Percentiles rank a stretch among this genome's conserved stretches.
phyloP scores from a whole-genome alignment of 164 flowering plant species.

The grape (Vitis vinifera) region DNA sequence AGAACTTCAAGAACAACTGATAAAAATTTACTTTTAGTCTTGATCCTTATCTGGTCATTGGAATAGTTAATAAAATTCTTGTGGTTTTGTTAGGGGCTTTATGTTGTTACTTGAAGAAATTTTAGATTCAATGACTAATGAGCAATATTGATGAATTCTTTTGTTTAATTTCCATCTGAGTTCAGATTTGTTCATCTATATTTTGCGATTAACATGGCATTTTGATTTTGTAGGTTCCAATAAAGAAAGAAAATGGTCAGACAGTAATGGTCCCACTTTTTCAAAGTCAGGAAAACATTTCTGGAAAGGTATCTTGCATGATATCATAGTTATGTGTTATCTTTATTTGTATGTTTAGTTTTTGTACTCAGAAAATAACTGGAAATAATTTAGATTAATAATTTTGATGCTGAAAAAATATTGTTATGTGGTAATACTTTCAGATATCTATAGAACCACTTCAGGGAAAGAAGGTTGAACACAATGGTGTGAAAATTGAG shows the following conservation, averaged over 20 bases:
- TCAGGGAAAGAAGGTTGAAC: slow-evolving; percentile 97
- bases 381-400: not conserved
- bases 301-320: slow-evolving; percentile 68
- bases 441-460: slow-evolving; percentile 84
- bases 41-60: too few species aligned
- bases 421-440: slow-evolving; percentile 13
- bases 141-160: not conserved
- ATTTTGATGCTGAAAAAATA: not conserved
- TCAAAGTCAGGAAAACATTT: slow-evolving; percentile 88
- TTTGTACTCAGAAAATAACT: not conserved
- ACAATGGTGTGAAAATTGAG: slow-evolving; percentile 95
- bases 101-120: too few species aligned
- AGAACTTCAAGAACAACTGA: not conserved
- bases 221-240: slow-evolving; percentile 46
- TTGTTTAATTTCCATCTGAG: not conserved
- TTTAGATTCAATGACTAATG: too few species aligned
- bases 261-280: slow-evolving; percentile 69
- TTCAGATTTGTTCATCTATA: too few species aligned
- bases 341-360: not conserved
- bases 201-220: too few species aligned
- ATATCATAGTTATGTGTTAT: not conserved
- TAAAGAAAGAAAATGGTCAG: slow-evolving; percentile 92
- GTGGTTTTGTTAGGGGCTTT: too few species aligned
- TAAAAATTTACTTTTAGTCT: not conserved
- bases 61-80: too few species aligned